Conservation (phyloP, 2,329 filamentous ascomycete species). For the Pseudogymnoascus sp. region DNA sequence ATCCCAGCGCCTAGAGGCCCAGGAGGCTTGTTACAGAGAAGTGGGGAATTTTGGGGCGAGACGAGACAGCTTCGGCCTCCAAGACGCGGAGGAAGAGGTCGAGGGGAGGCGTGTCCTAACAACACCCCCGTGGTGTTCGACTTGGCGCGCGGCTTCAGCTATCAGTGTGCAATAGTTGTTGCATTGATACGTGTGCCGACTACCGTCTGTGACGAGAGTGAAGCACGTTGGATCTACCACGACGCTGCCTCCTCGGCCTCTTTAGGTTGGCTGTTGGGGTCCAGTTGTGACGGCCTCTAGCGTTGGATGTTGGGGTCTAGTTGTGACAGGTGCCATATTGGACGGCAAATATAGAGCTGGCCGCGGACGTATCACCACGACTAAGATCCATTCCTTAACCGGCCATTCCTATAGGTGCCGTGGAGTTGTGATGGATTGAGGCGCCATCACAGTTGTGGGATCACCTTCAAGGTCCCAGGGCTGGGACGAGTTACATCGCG, state of each 20-base stretch:
- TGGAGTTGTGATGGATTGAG: not conserved
- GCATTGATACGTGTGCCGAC: not conserved
- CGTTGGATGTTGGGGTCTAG: not conserved
- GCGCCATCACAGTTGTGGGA: not conserved
- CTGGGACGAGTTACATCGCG: not conserved
- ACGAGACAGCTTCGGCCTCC: constrained; percentile 1
- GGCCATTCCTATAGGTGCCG: not conserved
- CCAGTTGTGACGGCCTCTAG: not conserved
- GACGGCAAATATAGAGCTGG: not conserved
- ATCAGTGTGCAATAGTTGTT: not conserved
- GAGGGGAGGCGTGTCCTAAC: not conserved
- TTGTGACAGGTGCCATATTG: not conserved
- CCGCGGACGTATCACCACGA: not conserved
- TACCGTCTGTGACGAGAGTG: not conserved
- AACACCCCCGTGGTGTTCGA: not conserved
- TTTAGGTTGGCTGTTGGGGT: not conserved
- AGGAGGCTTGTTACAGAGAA: constrained; percentile 6
- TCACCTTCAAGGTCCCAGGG: not conserved
- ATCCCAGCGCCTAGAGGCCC: constrained; percentile 4
- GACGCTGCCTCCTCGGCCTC: not conserved
- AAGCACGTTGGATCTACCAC: constrained; percentile 7
- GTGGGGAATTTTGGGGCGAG: not conserved
- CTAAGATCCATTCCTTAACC: not conserved
- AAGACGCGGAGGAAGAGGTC: not conserved
- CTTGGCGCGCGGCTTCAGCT: constrained; percentile 3